A percentile compares a stretch with the other conserved stretches of the same genome.
Evolutionary conservation across 2,329 filamentous ascomycete genomes (phyloP).

Genomic region (Karstenula rhodostoma): DNA sequence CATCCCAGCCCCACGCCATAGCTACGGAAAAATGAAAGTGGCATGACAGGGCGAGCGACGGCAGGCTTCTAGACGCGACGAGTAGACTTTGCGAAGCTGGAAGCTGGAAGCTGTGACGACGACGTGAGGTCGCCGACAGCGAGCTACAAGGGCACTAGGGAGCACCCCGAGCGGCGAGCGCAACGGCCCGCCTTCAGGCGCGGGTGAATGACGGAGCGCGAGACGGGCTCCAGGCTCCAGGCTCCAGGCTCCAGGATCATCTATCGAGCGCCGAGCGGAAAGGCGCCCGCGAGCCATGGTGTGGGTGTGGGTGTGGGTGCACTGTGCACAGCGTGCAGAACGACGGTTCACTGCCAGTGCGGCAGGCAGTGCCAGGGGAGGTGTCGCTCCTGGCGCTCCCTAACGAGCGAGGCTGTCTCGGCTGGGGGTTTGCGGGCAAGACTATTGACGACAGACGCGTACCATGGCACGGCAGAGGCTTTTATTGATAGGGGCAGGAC

Average conservation of each 20-base stretch:
- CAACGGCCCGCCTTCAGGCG: conserved; percentile 25
- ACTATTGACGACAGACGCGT: conserved; percentile 12
- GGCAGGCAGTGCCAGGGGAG: neutral
- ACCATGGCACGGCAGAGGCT: conserved; percentile 19
- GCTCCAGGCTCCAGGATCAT: neutral
- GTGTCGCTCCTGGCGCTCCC: neutral
- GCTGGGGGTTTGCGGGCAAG: conserved; percentile 4
- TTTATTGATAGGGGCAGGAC: conserved; percentile 27
- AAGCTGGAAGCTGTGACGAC: neutral
- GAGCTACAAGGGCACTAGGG: conserved; percentile 25
- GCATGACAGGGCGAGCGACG: neutral
- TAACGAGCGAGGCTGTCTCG: conserved; percentile 9
- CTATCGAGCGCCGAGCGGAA: conserved; percentile 7
- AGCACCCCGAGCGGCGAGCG: conserved; percentile 23
- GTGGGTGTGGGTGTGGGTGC: neutral
- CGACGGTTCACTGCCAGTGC: neutral
- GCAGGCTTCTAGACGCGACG: neutral
- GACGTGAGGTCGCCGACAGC: conserved; percentile 7
- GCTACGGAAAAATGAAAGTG: neutral
- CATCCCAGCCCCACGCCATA: neutral
- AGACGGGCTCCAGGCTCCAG: neutral
- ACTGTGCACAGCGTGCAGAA: too few relatives aligned
- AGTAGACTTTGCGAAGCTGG: neutral
- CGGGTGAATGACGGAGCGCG: conserved; percentile 10
- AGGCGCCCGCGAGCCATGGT: conserved; percentile 1